Evolutionary conservation across 2,329 filamentous ascomycete genomes (phyloP).

Genomic region (Aspergillus sojae): DNA sequence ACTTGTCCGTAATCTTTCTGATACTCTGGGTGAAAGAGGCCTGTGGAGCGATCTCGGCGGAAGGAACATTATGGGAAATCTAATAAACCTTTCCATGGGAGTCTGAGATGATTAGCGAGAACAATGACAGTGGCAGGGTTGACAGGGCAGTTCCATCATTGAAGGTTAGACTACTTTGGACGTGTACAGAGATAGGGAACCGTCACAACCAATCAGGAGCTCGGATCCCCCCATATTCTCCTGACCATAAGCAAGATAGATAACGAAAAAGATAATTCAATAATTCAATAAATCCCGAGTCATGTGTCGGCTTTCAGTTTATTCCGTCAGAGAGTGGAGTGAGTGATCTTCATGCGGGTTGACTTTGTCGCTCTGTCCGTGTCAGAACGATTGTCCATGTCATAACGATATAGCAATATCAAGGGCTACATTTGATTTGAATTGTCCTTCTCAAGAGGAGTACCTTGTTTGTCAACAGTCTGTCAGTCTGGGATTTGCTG

Average conservation of each 20-base stretch:
- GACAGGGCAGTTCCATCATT: no score
- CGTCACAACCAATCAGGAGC: neutral
- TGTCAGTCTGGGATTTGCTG: neutral
- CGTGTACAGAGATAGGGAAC: conserved; percentile 1
- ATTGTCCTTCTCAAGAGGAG: neutral
- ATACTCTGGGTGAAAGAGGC: neutral
- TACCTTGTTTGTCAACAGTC: neutral
- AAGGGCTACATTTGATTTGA: neutral
- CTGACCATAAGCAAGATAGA: neutral
- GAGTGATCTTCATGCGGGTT: neutral
- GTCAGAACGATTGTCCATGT: neutral
- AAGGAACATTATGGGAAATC: no score
- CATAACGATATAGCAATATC: neutral
- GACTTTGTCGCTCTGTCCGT: neutral
- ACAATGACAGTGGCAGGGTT: no score
- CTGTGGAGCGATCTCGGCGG: neutral
- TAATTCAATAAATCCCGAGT: neutral
- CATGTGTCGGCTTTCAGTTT: no score
- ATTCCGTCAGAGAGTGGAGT: neutral
- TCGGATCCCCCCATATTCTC: neutral
- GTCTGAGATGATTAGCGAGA: no score
- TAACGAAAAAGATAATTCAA: neutral
- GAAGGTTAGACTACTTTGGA: neutral
- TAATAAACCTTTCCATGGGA: no score
- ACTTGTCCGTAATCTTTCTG: neutral